Evolutionary conservation across 2,329 filamentous ascomycete species (phyloP), one percentile per base, ranked within the genome.

Genomic region (Claviceps humidiphila): DNA sequence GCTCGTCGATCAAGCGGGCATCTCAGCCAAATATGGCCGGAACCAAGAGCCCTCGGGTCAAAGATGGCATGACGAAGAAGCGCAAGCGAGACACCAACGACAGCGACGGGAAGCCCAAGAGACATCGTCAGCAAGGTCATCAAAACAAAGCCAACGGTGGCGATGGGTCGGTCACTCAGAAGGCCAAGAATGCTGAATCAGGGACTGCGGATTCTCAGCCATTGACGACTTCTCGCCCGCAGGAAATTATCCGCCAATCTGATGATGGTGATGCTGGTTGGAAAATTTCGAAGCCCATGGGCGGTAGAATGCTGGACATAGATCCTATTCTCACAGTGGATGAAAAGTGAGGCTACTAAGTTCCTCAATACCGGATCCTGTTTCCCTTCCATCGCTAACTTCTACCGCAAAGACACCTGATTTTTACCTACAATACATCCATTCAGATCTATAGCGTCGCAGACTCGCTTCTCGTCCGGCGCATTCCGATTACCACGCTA

Each of bases 391-490:
- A 5, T 50, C 7, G 34, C 44, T 53, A 42, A 51, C 41, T 17
- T 42, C 7, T 37, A 8, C 11, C 22, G 1, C 8, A 39, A 50
- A 89, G 87, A 63, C 77, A 84, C 67, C 65, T 96, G 41, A 82
- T 96, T 53, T 66, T 95, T 52, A 80, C 84, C 37, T 87, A 88
- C 61, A 78, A 82, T 55, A 83, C 80, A 30, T 84, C 84, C 9
- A 74, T 96, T 51, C 85, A 89, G 64, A 77, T 95, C 26, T 95
- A 93, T 67, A 86, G 87, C 1, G 80, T 87, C 34, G 74, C 80
- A 57, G 89, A 89, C 51, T 97, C 93, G 1, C 78, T 94, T 49
- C 78, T 94, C 22, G 74, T 88, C 46, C 82, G 88, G 58, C 80
- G 82, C 52, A 83, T 96, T 48, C 71, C 77, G 13, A 71, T 84